These are phyloP conservation scores for Vinca minor DNA, from an alignment of 257 asterid species.

Conservation along the genomic window DNA sequence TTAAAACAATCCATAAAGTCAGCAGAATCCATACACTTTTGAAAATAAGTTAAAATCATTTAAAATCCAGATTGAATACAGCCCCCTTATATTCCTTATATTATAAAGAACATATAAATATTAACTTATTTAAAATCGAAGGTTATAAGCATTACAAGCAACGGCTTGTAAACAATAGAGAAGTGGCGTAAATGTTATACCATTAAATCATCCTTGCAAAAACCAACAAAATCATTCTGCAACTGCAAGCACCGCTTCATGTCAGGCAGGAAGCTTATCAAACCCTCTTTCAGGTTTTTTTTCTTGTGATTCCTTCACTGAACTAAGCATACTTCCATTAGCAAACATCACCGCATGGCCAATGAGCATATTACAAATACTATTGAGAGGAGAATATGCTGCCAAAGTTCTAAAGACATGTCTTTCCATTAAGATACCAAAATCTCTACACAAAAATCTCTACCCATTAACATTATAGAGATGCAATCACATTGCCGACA, in stretches of 20 bases:
- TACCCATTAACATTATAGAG: neutral
- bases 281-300: neutral
- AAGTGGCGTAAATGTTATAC: neutral
- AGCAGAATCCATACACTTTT: too few relatives aligned
- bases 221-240: neutral
- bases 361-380: neutral
- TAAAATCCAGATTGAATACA: too few relatives aligned
- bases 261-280: neutral
- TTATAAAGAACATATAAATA: too few relatives aligned
- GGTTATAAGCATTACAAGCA: too few relatives aligned
- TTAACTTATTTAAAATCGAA: too few relatives aligned
- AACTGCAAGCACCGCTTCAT: neutral
- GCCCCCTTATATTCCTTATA: too few relatives aligned
- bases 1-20: too few relatives aligned
- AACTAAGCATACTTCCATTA: neutral
- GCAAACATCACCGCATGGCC: neutral
- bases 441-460: neutral
- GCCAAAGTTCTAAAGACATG: neutral
- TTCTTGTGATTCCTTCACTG: neutral
- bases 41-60: too few relatives aligned
- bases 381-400: neutral
- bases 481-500: neutral
- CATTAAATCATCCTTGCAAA: neutral
- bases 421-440: neutral
- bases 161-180: too few relatives aligned